Base-by-base conservation (phyloP, 257 asterid species). In the Eustoma russellianum region DNA sequence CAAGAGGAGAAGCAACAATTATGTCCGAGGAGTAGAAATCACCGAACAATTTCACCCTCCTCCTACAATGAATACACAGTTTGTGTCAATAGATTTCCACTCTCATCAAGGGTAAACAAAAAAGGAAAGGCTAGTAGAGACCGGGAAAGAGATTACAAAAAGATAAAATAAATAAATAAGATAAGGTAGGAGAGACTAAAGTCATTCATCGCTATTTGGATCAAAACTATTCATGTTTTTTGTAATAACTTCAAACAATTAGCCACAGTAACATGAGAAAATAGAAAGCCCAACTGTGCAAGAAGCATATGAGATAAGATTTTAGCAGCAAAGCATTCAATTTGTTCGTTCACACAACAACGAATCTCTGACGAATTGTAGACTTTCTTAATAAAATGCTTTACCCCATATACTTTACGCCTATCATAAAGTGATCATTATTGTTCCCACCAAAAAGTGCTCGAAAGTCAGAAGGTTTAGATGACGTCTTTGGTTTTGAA, bases 1-100 rank as follows among this genome's bases (percentile, higher is more conserved):
- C 96, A 52, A 91, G 85, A 48, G 98, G 98, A 66, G 98, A 87
- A 62, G 95, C 96, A 74, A 91, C 71, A 66, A 91, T 81, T 57
- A 87, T 63, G 71, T 91, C 98, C 13, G 98, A 91, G 1, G 94
- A 72, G 70, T 87, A 87, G 72, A 87, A 87, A 66, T 91, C 96
- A 48, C 80, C 81, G 60, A 78, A 91, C 64, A 84, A 65, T 68
- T 76, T 83, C 59, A 83, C 68, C 62, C 62, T 75, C 62, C 81
- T 78, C 94, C 96, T 84, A 46, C 59, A 73, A 59, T 33, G 17
- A 57, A 59, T 46, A 56, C 44, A 19, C 30, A 9, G 16, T 55
- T 53, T 43, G 47, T 11, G 12, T 38, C 12, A 38, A 11, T 38
- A 38, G 1, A 38, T 38, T 38, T 7, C 43, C 43, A 38, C 12